Percentiles rank a stretch among this genome's conserved stretches.
phyloP scores from a whole-genome alignment of 2,329 filamentous ascomycete species.

The Trichoderma polysporum region DNA sequence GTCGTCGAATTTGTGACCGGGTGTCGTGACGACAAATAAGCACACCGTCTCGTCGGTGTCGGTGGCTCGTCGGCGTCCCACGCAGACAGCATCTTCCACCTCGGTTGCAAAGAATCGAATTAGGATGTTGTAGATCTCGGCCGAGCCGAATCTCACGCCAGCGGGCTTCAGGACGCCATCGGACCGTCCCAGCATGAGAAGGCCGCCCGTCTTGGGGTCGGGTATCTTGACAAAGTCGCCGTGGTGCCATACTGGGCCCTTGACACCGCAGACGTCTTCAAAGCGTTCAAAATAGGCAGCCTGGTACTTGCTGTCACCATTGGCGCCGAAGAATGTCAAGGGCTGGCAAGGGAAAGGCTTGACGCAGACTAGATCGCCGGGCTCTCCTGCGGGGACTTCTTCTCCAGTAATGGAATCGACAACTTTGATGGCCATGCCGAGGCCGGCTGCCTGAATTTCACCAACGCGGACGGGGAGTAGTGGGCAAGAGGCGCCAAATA shows the following conservation, averaged over 20 bases:
- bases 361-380: slow-evolving; percentile 86
- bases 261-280: slow-evolving; percentile 41
- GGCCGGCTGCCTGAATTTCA: slow-evolving; percentile 74
- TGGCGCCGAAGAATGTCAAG: slow-evolving; percentile 77
- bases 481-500: slow-evolving; percentile 84
- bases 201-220: slow-evolving; percentile 68
- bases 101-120: slow-evolving; percentile 76
- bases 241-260: slow-evolving; percentile 75
- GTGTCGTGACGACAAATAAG: slow-evolving; percentile 78
- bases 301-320: slow-evolving; percentile 68
- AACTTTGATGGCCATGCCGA: slow-evolving; percentile 73
- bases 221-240: slow-evolving; percentile 78
- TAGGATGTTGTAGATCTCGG: slow-evolving; percentile 95
- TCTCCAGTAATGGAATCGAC: slow-evolving; percentile 59
- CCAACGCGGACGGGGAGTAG: slow-evolving; percentile 70
- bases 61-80: slow-evolving; percentile 69
- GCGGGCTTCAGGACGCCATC: slow-evolving; percentile 92
- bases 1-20: slow-evolving; percentile 55
- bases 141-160: slow-evolving; percentile 87
- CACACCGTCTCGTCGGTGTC: slow-evolving; percentile 86
- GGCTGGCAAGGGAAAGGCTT: slow-evolving; percentile 89
- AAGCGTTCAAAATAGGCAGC: slow-evolving; percentile 89
- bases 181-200: slow-evolving; percentile 88
- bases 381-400: slow-evolving; percentile 58
- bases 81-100: slow-evolving; percentile 82